Base-by-base conservation (phyloP, 139 green algal genomes). In the Spirogloea muscicola region DNA sequence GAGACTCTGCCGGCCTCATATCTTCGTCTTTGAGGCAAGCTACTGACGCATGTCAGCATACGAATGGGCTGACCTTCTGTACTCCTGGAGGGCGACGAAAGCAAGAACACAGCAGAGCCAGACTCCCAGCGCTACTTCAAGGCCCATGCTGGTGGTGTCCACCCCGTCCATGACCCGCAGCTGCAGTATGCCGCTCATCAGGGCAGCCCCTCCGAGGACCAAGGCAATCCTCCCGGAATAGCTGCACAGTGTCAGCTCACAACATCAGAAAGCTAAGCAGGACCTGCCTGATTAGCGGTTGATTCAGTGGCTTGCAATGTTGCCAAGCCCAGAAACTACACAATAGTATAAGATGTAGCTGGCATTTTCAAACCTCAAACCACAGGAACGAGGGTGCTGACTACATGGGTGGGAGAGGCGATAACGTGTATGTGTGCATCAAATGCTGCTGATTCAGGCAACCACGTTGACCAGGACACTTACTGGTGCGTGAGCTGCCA, bases 401-500 rank as follows among this genome's bases (percentile, higher is more conserved):
- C 49, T 27, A 25, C 31, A 1, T 58, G 2, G 1, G 2, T 36
- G 49, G 33, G 31, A 27, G 34, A n/a, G 62, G 39, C 29, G 64
- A 18, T n/a, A n/a, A n/a, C 58, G 43, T 29, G 1, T 29, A 2
- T 29, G 29, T n/a, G n/a, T 29, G 43, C n/a, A 43, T 68, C 25
- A 70, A 36, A 58, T 16, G 41, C 42, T 27, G 13, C 2, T 16
- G 37, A 3, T 25, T 58, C 2, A 2, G 33, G 25, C 49, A 25
- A 58, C 2, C 33, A 1, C 2, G 2, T 36, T 25, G 33, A 36
- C 25, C 31, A 71, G 39, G n/a, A 43, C 13, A 76, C 72, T 57
- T 38, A 80, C 72, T 68, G 31, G 64, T 80, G 72, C 2, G 27
- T 29, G 46, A 34, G 68, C 61, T 80, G 72, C 72, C 72, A 80